Evolutionary conservation across 768 basidiomycete species (phyloP), one percentile per base, ranked within the genome.

Genomic region (Suillus sp.): DNA sequence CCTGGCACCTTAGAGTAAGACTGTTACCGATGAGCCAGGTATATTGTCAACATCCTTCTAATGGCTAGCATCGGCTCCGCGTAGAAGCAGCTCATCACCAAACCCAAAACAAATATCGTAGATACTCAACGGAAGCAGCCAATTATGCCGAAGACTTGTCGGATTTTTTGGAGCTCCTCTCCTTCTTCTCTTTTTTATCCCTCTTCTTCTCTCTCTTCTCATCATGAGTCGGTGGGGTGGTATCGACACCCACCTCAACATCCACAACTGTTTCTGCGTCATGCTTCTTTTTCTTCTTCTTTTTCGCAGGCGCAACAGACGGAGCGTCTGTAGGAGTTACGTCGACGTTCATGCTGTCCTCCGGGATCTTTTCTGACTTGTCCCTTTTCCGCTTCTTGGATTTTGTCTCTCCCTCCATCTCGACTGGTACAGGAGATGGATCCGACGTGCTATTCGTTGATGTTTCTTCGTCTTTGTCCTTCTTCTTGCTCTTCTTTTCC

Each of bases 181-280:
- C 69, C 63, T 72, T 73, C 67, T 74, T 74, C 66, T 76, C 71
- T 67, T 73, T 73, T 62, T 74, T 71, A n/a, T 56, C 64, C n/a
- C 59, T 65, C 67, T 35, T 64, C 61, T 45, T 69, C 65, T 43
- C 67, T 70, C 37, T 64, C 62, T 20, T 63, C 64, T 25, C 67
- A 48, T 32, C 64, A 10, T 61, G 48, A 61, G 37, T 67, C 71
- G 18, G 68, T 66, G 68, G 66, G 65, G 66, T 63, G 25, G 61
- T 37, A 32, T 60, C 59, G 35, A 48, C 62, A 22, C 50, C 62
- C 47, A 42, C 65, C 30, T 65, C 68, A 43, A 58, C 71, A 61
- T 70, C 56, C 42, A 1, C 64, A 67, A 37, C 56, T 60, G 62
- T 62, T 57, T 62, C 60, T 38, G 20, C 20, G 32, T 50, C 64